Evolutionary conservation across 2,329 filamentous ascomycete genomes (phyloP).

Genomic region (Colletotrichum sublineola): DNA sequence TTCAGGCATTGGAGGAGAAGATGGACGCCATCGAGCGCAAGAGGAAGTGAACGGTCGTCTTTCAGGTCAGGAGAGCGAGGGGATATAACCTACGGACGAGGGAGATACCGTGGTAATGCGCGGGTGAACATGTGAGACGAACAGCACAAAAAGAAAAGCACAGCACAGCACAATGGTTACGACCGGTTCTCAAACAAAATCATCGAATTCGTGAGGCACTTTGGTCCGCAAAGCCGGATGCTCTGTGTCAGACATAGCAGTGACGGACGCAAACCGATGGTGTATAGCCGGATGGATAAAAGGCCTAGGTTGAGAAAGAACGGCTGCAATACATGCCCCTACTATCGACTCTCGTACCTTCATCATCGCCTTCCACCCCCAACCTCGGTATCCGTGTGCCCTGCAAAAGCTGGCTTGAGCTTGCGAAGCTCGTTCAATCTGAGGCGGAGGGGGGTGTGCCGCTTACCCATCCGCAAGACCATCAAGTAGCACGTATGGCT

Average conservation of each 20-base stretch:
- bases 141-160: slow-evolving; percentile 27
- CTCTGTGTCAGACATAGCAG: background rate
- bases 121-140: slow-evolving; percentile 17
- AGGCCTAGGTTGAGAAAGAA: background rate
- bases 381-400: background rate
- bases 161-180: slow-evolving; percentile 31
- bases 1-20: slow-evolving; percentile 85
- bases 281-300: background rate
- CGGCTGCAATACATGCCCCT: background rate
- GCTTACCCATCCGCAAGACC: background rate
- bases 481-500: background rate
- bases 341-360: background rate
- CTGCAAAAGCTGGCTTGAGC: background rate
- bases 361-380: background rate
- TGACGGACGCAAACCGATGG: background rate
- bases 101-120: slow-evolving; percentile 21
- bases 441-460: background rate
- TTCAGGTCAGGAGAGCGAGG: background rate
- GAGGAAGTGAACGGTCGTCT: slow-evolving; percentile 68
- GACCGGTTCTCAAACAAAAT: slow-evolving; percentile 16
- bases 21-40: slow-evolving; percentile 74
- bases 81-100: background rate
- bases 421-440: background rate
- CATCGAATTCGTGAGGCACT: background rate
- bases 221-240: background rate